Evolutionary conservation across 805 yeast species (phyloP).

Genomic region (Starmerella etchellsii): DNA sequence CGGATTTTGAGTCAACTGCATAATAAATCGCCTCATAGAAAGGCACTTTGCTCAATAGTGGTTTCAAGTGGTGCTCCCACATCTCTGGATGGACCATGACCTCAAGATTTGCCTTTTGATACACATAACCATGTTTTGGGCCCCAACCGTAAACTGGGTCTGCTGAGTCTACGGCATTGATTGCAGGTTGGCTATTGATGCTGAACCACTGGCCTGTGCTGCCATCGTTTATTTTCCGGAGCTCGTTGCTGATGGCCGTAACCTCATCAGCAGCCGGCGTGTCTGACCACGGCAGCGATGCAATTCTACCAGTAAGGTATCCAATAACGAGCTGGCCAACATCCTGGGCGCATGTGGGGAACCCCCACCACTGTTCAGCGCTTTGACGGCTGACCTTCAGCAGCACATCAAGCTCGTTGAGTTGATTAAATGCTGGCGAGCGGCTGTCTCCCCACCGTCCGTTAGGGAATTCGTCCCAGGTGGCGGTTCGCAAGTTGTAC

Average conservation of each 20-base stretch:
- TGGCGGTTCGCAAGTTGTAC: constrained; percentile 75
- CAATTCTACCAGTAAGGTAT: constrained; percentile 60
- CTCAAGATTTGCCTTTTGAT: constrained; percentile 88
- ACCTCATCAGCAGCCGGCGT: constrained; percentile 75
- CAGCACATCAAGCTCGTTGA: constrained; percentile 68
- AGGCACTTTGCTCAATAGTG: constrained; percentile 29
- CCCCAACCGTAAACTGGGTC: constrained; percentile 87
- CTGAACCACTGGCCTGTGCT: constrained; percentile 49
- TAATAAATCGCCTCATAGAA: constrained; percentile 54
- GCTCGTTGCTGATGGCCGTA: constrained; percentile 42
- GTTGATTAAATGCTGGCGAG: constrained; percentile 92
- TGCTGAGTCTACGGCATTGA: constrained; percentile 62
- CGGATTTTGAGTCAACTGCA: constrained; percentile 43
- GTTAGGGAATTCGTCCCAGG: constrained; percentile 97
- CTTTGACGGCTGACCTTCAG: constrained; percentile 64
- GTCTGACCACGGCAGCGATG: constrained; percentile 88
- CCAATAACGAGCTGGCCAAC: constrained; percentile 48
- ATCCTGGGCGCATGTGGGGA: constrained; percentile 49
- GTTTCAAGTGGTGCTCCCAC: constrained; percentile 33
- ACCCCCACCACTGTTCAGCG: constrained; percentile 80
- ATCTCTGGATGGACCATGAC: constrained; percentile 56
- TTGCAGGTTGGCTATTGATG: constrained; percentile 87
- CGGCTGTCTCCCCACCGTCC: constrained; percentile 98
- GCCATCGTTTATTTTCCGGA: constrained; percentile 49
- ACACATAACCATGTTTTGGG: constrained; percentile 81